Base-by-base conservation (phyloP, 2,329 filamentous ascomycete species). In the Pseudopithomyces maydicus region DNA sequence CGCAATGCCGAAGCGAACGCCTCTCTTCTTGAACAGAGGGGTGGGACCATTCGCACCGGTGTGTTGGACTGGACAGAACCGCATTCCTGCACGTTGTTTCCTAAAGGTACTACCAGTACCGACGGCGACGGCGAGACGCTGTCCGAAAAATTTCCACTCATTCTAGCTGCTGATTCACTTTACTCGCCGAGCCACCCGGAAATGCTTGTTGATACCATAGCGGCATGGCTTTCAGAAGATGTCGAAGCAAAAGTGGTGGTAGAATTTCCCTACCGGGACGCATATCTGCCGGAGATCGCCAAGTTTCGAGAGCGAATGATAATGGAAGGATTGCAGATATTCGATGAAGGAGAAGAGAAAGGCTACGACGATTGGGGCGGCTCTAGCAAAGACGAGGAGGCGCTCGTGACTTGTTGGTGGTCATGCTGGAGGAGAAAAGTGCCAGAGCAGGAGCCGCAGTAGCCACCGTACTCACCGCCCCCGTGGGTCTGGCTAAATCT, bases 81-180 rank as follows among this genome's bases (percentile, higher is more conserved):
- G 65, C 78, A 83, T 69, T 81, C 83, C 17, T 74, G 65, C 47
- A 45, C 63, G n/a, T 32, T 71, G 1, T 64, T 59, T 43, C 43
- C 58, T 20, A 41, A 58, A 32, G 55, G 44, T 14, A 23, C 50
- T 14, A 19, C 45, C 15, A 46, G 46, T 15, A n/a, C 36, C 19
- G 49, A 51, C 10, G 56, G 58, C n/a, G 56, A 46, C 10, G 55
- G 56, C 32, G 47, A 56, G 26, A n/a, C 54, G n/a, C 49, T 67
- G 22, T 55, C 57, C 7, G 51, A 46, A 6, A 73, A 66, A 15
- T 82, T 81, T 61, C 71, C 74, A 12, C 79, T 97, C 53, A 86
- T 98, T 42, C 82, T 99, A 2, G 91, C 87, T 2, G 92, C 94
- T 2, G 95, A 99, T 74, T 85, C 91, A 0, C 80, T 99, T 19